Percentiles rank a stretch among this genome's conserved stretches.
These are phyloP conservation scores for Trametes villosa DNA, from an alignment of 768 basidiomycete genomes.

Conservation along the genomic window DNA sequence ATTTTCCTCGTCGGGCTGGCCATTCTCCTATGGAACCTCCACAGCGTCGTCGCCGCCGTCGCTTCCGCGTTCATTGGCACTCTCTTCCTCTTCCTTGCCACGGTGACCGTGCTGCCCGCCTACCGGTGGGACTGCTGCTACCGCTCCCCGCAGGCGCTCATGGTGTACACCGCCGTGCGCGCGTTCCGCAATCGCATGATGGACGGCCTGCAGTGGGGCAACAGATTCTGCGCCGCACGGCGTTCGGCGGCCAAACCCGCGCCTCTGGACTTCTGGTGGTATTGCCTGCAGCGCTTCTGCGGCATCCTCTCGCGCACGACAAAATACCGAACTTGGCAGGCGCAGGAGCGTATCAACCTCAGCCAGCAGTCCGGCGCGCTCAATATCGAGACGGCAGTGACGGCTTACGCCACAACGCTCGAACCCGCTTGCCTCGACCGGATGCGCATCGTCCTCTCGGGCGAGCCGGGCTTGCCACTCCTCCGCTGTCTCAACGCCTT, in stretches of 20 bases:
- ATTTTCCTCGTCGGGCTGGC: slow-evolving; percentile 31
- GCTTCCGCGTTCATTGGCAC: background rate
- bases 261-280: background rate
- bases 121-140: slow-evolving; percentile 20
- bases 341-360: background rate
- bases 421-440: background rate
- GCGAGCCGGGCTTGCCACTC: background rate
- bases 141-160: slow-evolving; percentile 20
- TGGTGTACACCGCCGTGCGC: slow-evolving; percentile 3
- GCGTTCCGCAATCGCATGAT: background rate
- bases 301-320: slow-evolving; percentile 1
- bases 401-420: background rate
- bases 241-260: background rate
- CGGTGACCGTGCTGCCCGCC: slow-evolving; percentile 11
- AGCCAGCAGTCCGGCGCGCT: background rate
- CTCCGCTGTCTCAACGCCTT: background rate
- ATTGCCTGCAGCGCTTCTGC: background rate
- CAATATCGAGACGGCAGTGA: slow-evolving; percentile 4
- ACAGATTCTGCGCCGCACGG: background rate
- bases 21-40: slow-evolving; percentile 25
- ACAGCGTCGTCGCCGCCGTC: slow-evolving; percentile 22
- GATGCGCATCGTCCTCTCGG: background rate
- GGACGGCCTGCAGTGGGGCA: background rate
- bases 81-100: slow-evolving; percentile 11
- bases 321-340: background rate